Base-by-base conservation (phyloP, 352 stramenopile species). In the Phytophthora foliorum region DNA sequence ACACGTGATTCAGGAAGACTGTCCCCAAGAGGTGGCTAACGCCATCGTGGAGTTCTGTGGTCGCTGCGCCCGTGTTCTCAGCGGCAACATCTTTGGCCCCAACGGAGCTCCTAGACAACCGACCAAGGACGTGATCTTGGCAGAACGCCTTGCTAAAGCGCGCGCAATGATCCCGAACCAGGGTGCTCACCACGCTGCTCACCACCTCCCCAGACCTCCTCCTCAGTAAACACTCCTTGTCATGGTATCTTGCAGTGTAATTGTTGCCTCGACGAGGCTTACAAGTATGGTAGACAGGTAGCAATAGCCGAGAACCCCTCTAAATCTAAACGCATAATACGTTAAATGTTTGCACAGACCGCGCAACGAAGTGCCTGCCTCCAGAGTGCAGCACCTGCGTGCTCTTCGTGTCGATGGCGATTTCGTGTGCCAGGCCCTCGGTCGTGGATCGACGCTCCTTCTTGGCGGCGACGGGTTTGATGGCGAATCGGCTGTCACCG, bases 1-100 rank as follows among this genome's bases (percentile, higher is more conserved):
- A n/a, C 89, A 97, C 56, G 86, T 87, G 48, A 95, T 97, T 55
- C 89, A 97, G 69, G 89, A 97, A 72, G 87, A 97, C 59, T 93
- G 84, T 53, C 89, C 89, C 2, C 79, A 91, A 21, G 84, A 94
- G 62, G 71, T 92, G 44, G 82, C 84, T 17, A 76, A 80, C n/a
- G 77, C 82, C 17, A 79, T 95, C 54, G 64, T 74, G 13, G 82
- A 95, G 22, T 94, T 96, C 38, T 81, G 69, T 53, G 49, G 75
- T 8, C 82, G 88, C 32, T 91, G 86, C 29, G 74, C 73, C 6
- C 78, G 77, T 58, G 64, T 71, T 13, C 42, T 80, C 36, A 80
- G 66, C 6, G 77, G 77, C 19, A 58, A 55, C 17, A 76, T 86
- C 51, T 82, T 75, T 63, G 72, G 67, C 6, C 32, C 57, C 13